phyloP scores from a whole-genome alignment of 768 basidiomycete species.

The Tulasnella sp. region DNA sequence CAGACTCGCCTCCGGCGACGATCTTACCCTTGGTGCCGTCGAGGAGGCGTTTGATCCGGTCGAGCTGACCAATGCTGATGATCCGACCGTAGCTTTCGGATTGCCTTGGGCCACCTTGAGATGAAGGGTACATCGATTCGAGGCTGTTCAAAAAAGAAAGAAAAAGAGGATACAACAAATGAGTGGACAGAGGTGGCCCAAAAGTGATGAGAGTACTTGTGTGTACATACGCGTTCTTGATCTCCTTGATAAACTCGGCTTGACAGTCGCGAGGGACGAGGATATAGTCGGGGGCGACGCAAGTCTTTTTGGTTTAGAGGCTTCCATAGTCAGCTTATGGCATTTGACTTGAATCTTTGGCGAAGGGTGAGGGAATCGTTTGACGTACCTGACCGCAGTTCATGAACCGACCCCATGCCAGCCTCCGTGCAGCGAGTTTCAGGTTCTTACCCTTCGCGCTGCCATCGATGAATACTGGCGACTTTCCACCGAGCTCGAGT shows the following conservation, averaged over 20 bases:
- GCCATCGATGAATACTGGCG: slow-evolving; percentile 29
- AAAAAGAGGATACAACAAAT: background rate
- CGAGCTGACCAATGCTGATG: slow-evolving; percentile 43
- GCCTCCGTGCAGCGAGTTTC: slow-evolving; percentile 21
- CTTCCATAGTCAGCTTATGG: background rate
- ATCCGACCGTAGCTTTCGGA: slow-evolving; percentile 30
- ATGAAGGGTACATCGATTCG: slow-evolving; percentile 41
- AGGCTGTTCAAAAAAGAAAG: slow-evolving; percentile 24
- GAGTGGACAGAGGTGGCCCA: background rate
- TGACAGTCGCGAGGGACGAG: slow-evolving; percentile 35
- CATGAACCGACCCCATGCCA: slow-evolving; percentile 24
- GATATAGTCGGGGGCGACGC: slow-evolving; percentile 33
- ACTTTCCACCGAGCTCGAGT: slow-evolving; percentile 32
- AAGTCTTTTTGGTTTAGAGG: slow-evolving; percentile 19
- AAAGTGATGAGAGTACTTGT: background rate
- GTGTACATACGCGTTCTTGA: slow-evolving; percentile 33
- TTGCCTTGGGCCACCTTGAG: slow-evolving; percentile 27
- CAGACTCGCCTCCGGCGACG: slow-evolving; percentile 41
- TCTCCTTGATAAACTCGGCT: slow-evolving; percentile 36
- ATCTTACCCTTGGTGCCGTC: slow-evolving; percentile 45
- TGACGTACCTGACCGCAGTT: slow-evolving; percentile 25
- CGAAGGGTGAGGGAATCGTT: background rate
- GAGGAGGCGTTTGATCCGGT: slow-evolving; percentile 43
- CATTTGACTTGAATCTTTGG: too few species aligned
- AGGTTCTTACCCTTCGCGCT: slow-evolving; percentile 19